Evolutionary conservation across 2,329 filamentous ascomycete species (phyloP).

Genomic region (Diaporthe ampelina): DNA sequence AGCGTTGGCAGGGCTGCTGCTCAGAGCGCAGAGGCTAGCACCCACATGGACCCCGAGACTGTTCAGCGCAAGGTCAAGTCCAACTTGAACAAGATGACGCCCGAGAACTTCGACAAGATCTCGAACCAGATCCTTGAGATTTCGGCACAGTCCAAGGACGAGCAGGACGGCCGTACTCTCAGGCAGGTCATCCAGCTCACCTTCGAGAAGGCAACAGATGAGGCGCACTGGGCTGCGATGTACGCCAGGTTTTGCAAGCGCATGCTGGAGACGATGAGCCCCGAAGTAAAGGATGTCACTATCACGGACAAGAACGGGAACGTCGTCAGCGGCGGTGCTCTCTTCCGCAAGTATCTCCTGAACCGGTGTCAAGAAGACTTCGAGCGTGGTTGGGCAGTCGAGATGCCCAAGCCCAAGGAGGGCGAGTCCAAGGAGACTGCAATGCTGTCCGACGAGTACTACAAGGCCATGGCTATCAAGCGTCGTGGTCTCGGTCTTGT

Average conservation of each 20-base stretch:
- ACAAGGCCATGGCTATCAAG: constrained; percentile 92
- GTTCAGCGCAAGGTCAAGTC: constrained; percentile 99
- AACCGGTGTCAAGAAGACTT: constrained; percentile 99
- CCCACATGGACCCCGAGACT: constrained; percentile 86
- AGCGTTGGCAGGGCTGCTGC: constrained; percentile 65
- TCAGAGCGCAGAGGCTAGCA: constrained; percentile 48
- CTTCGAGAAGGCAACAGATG: constrained; percentile 98
- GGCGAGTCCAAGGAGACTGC: constrained; percentile 78
- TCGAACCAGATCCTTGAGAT: constrained; percentile 93
- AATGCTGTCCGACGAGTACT: constrained; percentile 97
- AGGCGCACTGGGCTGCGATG: constrained; percentile 98
- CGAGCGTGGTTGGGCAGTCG: constrained; percentile 95
- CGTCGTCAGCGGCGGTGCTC: constrained; percentile 89
- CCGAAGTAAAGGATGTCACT: constrained; percentile 94
- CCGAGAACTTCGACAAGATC: constrained; percentile 98
- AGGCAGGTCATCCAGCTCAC: constrained; percentile 99
- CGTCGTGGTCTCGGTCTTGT: constrained; percentile 97
- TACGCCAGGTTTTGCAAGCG: constrained; percentile 98
- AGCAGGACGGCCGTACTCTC: constrained; percentile 92
- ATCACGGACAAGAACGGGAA: constrained; percentile 92
- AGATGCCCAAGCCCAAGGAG: constrained; percentile 82
- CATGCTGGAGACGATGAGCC: constrained; percentile 95
- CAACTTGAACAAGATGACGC: constrained; percentile 99
- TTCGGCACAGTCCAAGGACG: constrained; percentile 94
- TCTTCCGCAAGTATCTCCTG: constrained; percentile 98